phyloP scores from a whole-genome alignment of 2,329 filamentous ascomycete genomes.

The Phymatotrichopsis omnivora region DNA sequence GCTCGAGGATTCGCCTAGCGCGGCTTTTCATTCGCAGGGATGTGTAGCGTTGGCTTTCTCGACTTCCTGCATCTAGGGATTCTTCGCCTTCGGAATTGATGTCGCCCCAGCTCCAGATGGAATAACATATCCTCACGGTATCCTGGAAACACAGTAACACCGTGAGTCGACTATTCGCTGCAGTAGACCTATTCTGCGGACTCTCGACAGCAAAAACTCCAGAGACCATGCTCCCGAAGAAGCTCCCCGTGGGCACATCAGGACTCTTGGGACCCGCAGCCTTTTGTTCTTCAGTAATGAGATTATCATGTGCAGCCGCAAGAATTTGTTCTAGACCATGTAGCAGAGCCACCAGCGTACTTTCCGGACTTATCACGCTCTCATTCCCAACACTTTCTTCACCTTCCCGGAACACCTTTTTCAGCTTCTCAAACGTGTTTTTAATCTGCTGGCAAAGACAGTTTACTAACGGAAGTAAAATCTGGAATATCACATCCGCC shows the following conservation, averaged over 20 bases:
- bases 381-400: slow-evolving; percentile 31
- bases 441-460: slow-evolving; percentile 74
- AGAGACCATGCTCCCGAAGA: slow-evolving; percentile 91
- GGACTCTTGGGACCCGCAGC: slow-evolving; percentile 62
- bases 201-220: slow-evolving; percentile 76
- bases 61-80: slow-evolving; percentile 54
- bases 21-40: slow-evolving; percentile 85
- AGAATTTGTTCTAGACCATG: slow-evolving; percentile 87
- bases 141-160: slow-evolving; percentile 96
- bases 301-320: slow-evolving; percentile 72
- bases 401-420: slow-evolving; percentile 49
- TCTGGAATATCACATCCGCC: slow-evolving; percentile 74
- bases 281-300: slow-evolving; percentile 65
- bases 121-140: slow-evolving; percentile 81
- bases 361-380: slow-evolving; percentile 48
- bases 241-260: slow-evolving; percentile 60
- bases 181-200: slow-evolving; percentile 64
- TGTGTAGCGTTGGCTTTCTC: slow-evolving; percentile 80
- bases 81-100: slow-evolving; percentile 41
- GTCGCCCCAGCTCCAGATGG: slow-evolving; percentile 89
- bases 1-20: slow-evolving; percentile 76
- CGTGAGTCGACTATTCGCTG: slow-evolving; percentile 87
- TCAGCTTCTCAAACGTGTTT: slow-evolving; percentile 59
- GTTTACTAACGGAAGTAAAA: slow-evolving; percentile 81
- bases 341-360: slow-evolving; percentile 72